Percentiles rank a stretch among this genome's conserved stretches.
Evolutionary conservation across 305 asterid genomes (phyloP).

Genomic region (Fraxinus albicans): DNA sequence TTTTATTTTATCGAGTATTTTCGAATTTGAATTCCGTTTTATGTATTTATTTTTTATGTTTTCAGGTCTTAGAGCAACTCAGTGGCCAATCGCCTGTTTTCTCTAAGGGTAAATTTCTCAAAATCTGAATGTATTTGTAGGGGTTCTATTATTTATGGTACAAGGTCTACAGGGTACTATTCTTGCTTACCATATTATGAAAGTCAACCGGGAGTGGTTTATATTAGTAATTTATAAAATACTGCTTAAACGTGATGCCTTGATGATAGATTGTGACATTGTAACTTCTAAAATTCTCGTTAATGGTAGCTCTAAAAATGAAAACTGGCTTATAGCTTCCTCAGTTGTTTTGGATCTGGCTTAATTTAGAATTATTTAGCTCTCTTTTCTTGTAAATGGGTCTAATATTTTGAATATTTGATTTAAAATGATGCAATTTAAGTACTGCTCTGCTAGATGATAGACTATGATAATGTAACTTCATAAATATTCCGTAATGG

Average conservation of each 20-base stretch:
- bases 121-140: not conserved
- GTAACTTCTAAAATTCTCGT: not conserved
- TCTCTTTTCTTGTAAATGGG: not conserved
- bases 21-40: not conserved
- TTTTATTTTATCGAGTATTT: not conserved
- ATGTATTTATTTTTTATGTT: not conserved
- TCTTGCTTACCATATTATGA: not conserved
- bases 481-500: not conserved
- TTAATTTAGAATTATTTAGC: not conserved
- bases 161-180: not conserved
- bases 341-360: not conserved
- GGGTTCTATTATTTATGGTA: not conserved
- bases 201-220: not conserved
- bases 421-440: not conserved
- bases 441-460: not conserved
- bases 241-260: not conserved
- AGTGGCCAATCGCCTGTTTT: conserved; percentile 55
- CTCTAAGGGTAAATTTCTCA: conserved; percentile 42
- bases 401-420: not conserved
- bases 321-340: not conserved
- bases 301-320: not conserved
- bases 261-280: not conserved
- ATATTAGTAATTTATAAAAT: not conserved
- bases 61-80: conserved; percentile 55
- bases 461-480: not conserved